phyloP scores from a whole-genome alignment of 2,329 filamentous ascomycete genomes.

The Chaetomium strumarium region DNA sequence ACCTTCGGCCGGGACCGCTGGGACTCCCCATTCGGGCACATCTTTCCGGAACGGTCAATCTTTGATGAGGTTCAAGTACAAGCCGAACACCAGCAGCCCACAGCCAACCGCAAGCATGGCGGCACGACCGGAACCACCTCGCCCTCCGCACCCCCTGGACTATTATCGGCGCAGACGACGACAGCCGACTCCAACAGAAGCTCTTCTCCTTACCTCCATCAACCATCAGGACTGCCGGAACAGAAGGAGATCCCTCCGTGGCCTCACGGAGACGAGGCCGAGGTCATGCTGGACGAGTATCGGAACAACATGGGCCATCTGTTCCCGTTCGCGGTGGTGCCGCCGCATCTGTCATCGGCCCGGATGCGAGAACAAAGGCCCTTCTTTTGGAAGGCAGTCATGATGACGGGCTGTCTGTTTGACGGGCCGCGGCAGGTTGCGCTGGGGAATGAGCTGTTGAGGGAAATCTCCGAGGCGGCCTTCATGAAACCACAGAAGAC shows the following conservation, averaged over 20 bases:
- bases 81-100: neutral
- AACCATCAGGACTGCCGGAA: neutral
- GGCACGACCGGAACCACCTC: neutral
- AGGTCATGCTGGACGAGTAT: constrained; percentile 35
- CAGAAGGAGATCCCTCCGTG: constrained; percentile 29
- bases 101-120: neutral
- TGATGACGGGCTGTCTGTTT: constrained; percentile 39
- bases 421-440: constrained; percentile 40
- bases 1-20: constrained; percentile 7
- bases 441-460: constrained; percentile 40
- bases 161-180: neutral
- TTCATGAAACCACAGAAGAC: constrained; percentile 38
- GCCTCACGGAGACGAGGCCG: constrained; percentile 39
- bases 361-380: constrained; percentile 36
- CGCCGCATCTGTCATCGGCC: constrained; percentile 31
- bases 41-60: constrained; percentile 28
- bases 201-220: neutral
- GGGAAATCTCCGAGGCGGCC: constrained; percentile 37
- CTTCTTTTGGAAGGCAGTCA: constrained; percentile 45
- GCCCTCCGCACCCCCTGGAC: neutral
- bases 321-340: constrained; percentile 43
- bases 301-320: constrained; percentile 31
- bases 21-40: constrained; percentile 29
- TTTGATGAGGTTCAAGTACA: neutral
- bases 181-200: neutral